A percentile compares a stretch with the other conserved stretches of the same genome.
These are phyloP conservation scores for Phytophthora boehmeriae DNA, from an alignment of 352 stramenopile species.

Conservation along the genomic window DNA sequence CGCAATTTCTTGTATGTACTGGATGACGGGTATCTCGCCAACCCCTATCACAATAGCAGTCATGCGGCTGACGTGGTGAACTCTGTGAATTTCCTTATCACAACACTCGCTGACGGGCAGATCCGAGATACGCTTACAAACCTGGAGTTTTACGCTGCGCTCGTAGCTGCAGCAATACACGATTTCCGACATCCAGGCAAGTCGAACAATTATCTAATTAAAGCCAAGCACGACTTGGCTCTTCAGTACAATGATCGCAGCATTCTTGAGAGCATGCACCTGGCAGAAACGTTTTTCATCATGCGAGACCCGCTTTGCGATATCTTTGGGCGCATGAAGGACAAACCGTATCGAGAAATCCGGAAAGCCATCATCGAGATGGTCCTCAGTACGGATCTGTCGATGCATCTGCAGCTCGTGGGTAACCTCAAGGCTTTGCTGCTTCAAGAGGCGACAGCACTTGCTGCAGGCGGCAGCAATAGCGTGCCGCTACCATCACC, in stretches of 20 bases:
- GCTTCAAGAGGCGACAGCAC: constrained; percentile 58
- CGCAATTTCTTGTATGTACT: constrained; percentile 82
- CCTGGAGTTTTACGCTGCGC: constrained; percentile 78
- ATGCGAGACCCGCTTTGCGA: constrained; percentile 73
- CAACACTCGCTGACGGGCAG: constrained; percentile 63
- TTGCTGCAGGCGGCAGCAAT: constrained; percentile 17
- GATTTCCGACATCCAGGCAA: constrained; percentile 87
- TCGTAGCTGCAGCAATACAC: constrained; percentile 84
- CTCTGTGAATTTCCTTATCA: constrained; percentile 85
- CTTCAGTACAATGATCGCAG: constrained; percentile 86
- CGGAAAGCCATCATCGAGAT: constrained; percentile 88
- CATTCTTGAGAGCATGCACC: constrained; percentile 88
- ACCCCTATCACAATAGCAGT: constrained; percentile 84
- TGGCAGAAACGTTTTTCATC: constrained; percentile 86
- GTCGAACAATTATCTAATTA: constrained; percentile 89
- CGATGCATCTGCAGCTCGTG: constrained; percentile 82
- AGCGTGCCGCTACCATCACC: constrained; percentile 9
- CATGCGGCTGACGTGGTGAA: constrained; percentile 84
- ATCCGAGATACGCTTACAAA: constrained; percentile 80
- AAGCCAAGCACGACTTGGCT: constrained; percentile 75
- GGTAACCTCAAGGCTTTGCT: constrained; percentile 79
- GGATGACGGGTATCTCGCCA: constrained; percentile 75
- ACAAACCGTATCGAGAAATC: constrained; percentile 79
- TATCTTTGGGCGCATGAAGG: constrained; percentile 83
- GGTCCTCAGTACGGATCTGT: constrained; percentile 88